Conservation (phyloP, 176 grass and related monocot species). For the Themeda triandra region DNA sequence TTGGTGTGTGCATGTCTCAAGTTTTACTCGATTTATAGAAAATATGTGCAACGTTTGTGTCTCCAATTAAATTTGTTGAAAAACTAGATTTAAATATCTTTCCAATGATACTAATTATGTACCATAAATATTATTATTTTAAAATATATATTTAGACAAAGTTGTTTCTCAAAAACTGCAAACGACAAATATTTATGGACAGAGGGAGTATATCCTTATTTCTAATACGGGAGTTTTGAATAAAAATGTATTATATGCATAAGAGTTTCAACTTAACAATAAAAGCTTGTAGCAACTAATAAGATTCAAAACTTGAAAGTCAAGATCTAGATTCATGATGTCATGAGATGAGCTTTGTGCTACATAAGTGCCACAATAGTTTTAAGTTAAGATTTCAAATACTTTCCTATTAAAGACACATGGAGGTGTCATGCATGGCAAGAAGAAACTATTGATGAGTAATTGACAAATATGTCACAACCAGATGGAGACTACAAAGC, state of each 20-base stretch:
- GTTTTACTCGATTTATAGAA: no score
- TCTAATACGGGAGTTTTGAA: neutral
- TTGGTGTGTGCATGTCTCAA: no score
- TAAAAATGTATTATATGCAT: neutral
- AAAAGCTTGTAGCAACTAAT: neutral
- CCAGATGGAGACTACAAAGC: neutral
- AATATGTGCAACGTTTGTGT: no score
- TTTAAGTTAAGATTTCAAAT: neutral
- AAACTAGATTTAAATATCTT: no score
- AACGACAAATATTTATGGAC: no score
- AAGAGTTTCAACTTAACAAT: neutral
- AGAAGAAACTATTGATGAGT: neutral
- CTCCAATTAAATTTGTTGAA: no score
- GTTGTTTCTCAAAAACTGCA: no score
- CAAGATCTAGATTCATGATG: neutral
- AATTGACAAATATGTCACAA: neutral
- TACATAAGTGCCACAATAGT: neutral
- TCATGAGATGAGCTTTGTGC: neutral
- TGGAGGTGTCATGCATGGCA: neutral
- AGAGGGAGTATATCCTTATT: no score
- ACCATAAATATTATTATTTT: no score
- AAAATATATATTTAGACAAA: no score
- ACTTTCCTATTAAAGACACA: neutral
- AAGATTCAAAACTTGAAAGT: neutral
- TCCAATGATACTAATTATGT: no score